Conservation (phyloP, 73 alveolate genomes). For the Vitrella brassicaformis region DNA sequence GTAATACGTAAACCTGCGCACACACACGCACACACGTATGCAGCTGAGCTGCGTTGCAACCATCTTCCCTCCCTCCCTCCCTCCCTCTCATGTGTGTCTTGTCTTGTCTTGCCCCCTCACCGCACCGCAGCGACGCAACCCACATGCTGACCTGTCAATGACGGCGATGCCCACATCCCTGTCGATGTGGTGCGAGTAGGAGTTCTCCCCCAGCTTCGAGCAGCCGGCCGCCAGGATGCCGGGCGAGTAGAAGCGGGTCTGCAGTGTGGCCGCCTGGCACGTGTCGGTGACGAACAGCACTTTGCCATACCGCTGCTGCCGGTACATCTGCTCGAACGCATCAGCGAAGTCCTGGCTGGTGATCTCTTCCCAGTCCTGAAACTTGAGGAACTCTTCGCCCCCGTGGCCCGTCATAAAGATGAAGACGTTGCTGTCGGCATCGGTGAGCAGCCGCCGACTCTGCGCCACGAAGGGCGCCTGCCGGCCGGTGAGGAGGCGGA, state of each 20-base stretch:
- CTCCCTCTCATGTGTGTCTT: neutral
- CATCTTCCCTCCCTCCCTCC: neutral
- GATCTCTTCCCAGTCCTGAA: conserved; percentile 34
- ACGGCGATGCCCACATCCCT: conserved; percentile 4
- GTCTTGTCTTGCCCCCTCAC: neutral
- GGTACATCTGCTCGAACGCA: conserved; percentile 29
- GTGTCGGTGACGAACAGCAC: conserved; percentile 33
- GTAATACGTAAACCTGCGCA: conserved; percentile 26
- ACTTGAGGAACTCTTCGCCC: conserved; percentile 29
- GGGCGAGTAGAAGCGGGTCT: conserved; percentile 28
- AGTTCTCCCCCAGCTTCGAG: conserved; percentile 22
- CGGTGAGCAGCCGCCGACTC: conserved; percentile 23
- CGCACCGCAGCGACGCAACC: neutral
- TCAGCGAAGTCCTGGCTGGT: conserved; percentile 24
- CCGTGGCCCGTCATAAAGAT: conserved; percentile 30
- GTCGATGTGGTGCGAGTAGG: conserved; percentile 37
- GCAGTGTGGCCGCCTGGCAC: conserved; percentile 38
- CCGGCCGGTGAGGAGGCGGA: conserved; percentile 24
- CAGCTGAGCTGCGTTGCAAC: neutral
- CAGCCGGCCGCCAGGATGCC: conserved; percentile 25
- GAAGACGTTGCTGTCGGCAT: conserved; percentile 19
- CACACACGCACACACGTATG: neutral
- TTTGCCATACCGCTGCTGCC: conserved; percentile 20
- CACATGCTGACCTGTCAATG: neutral
- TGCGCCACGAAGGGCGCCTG: conserved; percentile 18